Base-by-base conservation (phyloP, 257 asterid genomes). In the Echites panduratus region DNA sequence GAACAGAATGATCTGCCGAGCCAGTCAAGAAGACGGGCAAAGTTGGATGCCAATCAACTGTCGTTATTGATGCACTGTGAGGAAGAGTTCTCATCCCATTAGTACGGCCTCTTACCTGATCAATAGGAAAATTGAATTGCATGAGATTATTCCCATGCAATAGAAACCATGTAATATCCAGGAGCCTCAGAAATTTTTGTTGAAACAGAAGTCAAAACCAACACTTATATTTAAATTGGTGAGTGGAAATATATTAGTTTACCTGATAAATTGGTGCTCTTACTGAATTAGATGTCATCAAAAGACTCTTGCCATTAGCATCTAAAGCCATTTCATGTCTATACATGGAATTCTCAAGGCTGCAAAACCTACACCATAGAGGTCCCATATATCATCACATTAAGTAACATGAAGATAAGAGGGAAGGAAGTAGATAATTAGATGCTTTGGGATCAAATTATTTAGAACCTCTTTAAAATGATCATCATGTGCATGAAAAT, bases 21-120 rank as follows among this genome's bases (percentile, higher is more conserved):
- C 98, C 98, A 45, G 97, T 91, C 85, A 94, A 83, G 85, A 85
- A 91, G 80, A 91, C 77, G 38, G 99, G 95, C 79, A 85, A 72
- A 11, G 89, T 83, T 43, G 97, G 99, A 85, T 94, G 99, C 99
- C 99, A 91, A 80, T 91, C 97, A 38, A 91, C 96, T 5, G 97
- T 89, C 65, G 97, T 94, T 83, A 94, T 82, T 26, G 89, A 58
- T 70, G 84, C 96, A 66, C 74, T 78, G 59, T 94, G 99, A 73
- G 93, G 78, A 43, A 87, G 92, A 68, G 79, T 89, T 86, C 84
- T 84, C 93, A 86, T 81, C 59, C 96, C 96, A 75, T 69, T 81
- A 75, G 29, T 80, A 74, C 58, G 71, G 70, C 86, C 93, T 78
- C 86, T 85, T 40, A 91, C 95, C 96, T 91, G 85, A 68, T 41